A percentile compares a stretch with the other conserved stretches of the same genome.
Conservation (phyloP, 192 early-diverging fungal genomes). For the Coemansia sp. region DNA sequence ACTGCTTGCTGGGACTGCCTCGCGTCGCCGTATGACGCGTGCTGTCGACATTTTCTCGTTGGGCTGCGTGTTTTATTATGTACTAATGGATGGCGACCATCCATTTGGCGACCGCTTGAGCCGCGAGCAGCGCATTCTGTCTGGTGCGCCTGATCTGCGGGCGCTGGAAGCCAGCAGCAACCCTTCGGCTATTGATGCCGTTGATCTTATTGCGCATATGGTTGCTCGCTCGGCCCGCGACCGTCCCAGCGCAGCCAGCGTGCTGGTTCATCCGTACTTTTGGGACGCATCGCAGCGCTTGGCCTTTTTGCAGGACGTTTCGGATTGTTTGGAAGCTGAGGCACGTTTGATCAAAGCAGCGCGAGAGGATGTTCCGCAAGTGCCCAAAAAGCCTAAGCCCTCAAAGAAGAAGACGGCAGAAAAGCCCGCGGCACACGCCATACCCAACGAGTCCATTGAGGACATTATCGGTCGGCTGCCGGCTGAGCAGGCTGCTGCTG, state of each 20-base stretch:
- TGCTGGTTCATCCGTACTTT: slow-evolving; percentile 93
- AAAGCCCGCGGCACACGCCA: slow-evolving; percentile 24
- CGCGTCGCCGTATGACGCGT: slow-evolving; percentile 64
- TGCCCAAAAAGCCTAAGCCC: slow-evolving; percentile 25
- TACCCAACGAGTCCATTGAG: slow-evolving; percentile 41
- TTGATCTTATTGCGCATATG: slow-evolving; percentile 89
- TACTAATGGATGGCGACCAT: slow-evolving; percentile 83
- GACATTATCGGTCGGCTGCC: slow-evolving; percentile 44
- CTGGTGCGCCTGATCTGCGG: slow-evolving; percentile 68
- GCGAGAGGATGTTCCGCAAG: slow-evolving; percentile 32
- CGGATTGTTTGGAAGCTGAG: slow-evolving; percentile 92
- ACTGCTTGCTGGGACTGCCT: slow-evolving; percentile 1
- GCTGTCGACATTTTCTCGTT: slow-evolving; percentile 95
- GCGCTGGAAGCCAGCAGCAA: slow-evolving; percentile 63
- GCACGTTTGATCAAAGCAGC: slow-evolving; percentile 54
- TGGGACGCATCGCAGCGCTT: slow-evolving; percentile 85
- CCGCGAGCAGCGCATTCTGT: slow-evolving; percentile 88
- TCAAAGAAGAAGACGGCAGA: slow-evolving; percentile 30
- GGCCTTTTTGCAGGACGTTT: slow-evolving; percentile 90
- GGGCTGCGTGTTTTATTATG: slow-evolving; percentile 95
- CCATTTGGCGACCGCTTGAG: slow-evolving; percentile 92
- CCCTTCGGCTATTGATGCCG: slow-evolving; percentile 77
- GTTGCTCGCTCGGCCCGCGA: slow-evolving; percentile 71
- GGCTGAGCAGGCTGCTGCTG: slow-evolving; percentile 35
- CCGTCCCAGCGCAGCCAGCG: slow-evolving; percentile 72